These are phyloP conservation scores for Spergularia azorica DNA, from an alignment of 179 eudicot genomes.

Conservation along the genomic window DNA sequence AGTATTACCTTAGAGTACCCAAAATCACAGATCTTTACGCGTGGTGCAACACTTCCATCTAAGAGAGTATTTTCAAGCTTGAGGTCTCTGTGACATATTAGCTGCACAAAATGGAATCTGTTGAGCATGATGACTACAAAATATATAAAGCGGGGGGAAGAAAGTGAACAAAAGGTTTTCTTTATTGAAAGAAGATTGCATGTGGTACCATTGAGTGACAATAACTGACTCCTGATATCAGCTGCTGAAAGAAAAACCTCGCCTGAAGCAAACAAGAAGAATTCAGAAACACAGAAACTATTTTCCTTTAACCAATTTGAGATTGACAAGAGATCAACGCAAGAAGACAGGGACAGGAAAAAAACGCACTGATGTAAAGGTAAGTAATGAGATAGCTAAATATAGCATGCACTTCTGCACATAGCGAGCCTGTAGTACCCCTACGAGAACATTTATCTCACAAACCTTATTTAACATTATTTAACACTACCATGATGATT, in stretches of 20 bases:
- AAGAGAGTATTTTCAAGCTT: conserved; percentile 85
- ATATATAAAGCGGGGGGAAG: neutral
- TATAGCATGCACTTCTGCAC: no score
- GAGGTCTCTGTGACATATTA: conserved; percentile 88
- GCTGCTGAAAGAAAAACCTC: conserved; percentile 83
- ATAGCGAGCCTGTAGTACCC: no score
- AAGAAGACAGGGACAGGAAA: no score
- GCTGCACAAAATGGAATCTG: conserved; percentile 37
- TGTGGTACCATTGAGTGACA: conserved; percentile 80
- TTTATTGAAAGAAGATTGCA: neutral
- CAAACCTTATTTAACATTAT: no score
- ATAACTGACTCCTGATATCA: conserved; percentile 92
- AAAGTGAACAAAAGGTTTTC: neutral
- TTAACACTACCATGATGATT: no score
- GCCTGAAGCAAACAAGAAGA: conserved; percentile 48
- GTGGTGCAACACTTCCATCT: conserved; percentile 86
- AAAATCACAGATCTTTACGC: conserved; percentile 87
- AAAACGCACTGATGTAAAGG: no score
- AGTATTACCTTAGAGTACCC: conserved; percentile 80
- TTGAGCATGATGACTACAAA: neutral
- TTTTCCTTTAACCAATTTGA: neutral
- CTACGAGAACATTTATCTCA: no score
- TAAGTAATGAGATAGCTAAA: no score
- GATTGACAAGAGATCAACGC: no score
- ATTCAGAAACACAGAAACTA: neutral